Conservation (phyloP, 768 basidiomycete genomes). For the Leccinum uliginosum region DNA sequence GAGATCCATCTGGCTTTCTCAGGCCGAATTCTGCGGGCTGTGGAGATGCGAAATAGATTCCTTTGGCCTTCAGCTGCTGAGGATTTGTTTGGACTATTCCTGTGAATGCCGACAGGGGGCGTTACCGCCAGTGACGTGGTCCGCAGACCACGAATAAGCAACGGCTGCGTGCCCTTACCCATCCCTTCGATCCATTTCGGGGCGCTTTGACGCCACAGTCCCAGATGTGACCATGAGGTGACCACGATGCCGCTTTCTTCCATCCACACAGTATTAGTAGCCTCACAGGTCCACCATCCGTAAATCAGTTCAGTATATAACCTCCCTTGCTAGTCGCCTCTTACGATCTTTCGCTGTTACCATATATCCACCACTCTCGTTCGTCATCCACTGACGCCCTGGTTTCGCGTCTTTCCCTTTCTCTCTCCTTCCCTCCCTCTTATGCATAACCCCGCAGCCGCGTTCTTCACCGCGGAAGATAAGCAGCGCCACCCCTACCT, state of each 20-base stretch:
- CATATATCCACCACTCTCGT: constrained; percentile 15
- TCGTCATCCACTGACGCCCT: constrained; percentile 9
- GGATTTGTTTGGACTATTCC: constrained; percentile 15
- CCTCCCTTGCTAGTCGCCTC: constrained; percentile 11
- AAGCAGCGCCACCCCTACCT: constrained; percentile 37
- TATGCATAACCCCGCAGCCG: constrained; percentile 30
- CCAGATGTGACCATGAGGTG: constrained; percentile 29
- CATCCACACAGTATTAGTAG: constrained; percentile 11
- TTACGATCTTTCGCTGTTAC: constrained; percentile 15
- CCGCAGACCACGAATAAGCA: constrained; percentile 10
- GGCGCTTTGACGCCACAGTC: constrained; percentile 28
- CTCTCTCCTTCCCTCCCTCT: constrained; percentile 2
- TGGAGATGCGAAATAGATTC: constrained; percentile 23
- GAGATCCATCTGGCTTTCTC: constrained; percentile 22
- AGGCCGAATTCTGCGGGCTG: constrained; percentile 20
- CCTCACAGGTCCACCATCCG: constrained; percentile 19
- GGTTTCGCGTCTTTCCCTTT: neutral
- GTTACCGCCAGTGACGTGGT: constrained; percentile 13
- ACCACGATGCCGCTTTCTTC: constrained; percentile 34
- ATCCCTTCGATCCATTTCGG: constrained; percentile 27
- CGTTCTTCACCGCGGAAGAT: constrained; percentile 35
- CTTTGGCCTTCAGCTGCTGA: constrained; percentile 16
- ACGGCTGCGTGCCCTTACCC: constrained; percentile 28
- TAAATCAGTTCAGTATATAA: constrained; percentile 32
- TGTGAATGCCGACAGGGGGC: constrained; percentile 17